A percentile compares a stretch with the other conserved stretches of the same genome.
phyloP scores from a whole-genome alignment of 441 rosid genomes.

The Aquilaria agallochum region DNA sequence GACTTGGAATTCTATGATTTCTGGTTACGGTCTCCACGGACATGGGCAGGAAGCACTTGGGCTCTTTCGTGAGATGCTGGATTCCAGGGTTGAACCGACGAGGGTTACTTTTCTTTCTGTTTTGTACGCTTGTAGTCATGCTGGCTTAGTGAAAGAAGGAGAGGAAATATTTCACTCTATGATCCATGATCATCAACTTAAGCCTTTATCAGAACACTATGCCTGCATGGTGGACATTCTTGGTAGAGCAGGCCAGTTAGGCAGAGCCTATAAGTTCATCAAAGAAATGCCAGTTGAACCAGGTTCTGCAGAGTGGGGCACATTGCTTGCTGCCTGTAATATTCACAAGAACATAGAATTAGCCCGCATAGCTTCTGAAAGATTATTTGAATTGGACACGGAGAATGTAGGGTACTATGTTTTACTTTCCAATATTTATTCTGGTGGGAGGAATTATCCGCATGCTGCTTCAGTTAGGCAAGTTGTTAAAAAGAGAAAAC shows the following conservation, averaged over 20 bases:
- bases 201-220: conserved; percentile 40
- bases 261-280: conserved; percentile 37
- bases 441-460: conserved; percentile 19
- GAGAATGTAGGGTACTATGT: conserved; percentile 31
- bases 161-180: conserved; percentile 37
- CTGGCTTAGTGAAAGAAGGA: conserved; percentile 44
- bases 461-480: conserved; percentile 26
- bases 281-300: conserved; percentile 39
- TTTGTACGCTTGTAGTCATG: conserved; percentile 40
- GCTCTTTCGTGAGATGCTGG: conserved; percentile 16
- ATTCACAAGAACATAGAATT: conserved; percentile 38
- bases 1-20: conserved; percentile 36
- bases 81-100: conserved; percentile 22
- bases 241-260: conserved; percentile 38
- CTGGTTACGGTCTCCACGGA: conserved; percentile 36
- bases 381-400: conserved; percentile 26
- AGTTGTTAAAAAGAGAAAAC: conserved; percentile 12
- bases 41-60: conserved; percentile 24
- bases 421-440: conserved; percentile 32
- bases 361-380: conserved; percentile 33
- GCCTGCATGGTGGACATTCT: conserved; percentile 47
- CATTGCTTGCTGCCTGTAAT: conserved; percentile 47
- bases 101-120: conserved; percentile 33
- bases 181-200: conserved; percentile 22
- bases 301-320: conserved; percentile 43